phyloP scores from a whole-genome alignment of 108 stramenopile genomes.

The Skeletonema costatum region DNA sequence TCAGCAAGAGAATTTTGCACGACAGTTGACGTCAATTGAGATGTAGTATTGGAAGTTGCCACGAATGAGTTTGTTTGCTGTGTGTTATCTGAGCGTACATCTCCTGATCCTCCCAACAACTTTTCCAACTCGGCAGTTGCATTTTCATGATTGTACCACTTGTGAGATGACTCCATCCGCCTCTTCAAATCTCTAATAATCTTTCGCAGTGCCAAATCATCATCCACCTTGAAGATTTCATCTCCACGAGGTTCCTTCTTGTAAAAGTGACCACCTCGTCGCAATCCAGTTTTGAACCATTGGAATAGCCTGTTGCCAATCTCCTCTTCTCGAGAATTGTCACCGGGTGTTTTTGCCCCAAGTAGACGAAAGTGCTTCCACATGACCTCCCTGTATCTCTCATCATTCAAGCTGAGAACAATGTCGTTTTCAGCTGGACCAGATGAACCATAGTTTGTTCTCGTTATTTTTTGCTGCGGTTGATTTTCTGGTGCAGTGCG shows the following conservation, averaged over 20 bases:
- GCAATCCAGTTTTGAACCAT: slow-evolving; percentile 17
- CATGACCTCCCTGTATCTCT: slow-evolving; percentile 24
- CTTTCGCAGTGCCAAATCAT: slow-evolving; percentile 17
- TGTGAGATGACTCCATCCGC: slow-evolving; percentile 9
- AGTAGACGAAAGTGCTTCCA: slow-evolving; percentile 17
- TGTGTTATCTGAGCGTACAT: background rate
- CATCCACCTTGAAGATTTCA: slow-evolving; percentile 12
- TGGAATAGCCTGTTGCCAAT: slow-evolving; percentile 4
- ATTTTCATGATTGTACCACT: slow-evolving; percentile 7
- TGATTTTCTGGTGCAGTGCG: background rate
- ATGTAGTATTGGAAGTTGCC: background rate
- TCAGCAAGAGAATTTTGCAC: background rate
- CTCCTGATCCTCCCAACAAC: background rate
- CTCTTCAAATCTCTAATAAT: slow-evolving; percentile 19
- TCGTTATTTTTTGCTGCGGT: background rate
- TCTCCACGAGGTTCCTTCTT: slow-evolving; percentile 7
- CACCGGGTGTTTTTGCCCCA: slow-evolving; percentile 10
- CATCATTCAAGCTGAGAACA: slow-evolving; percentile 21
- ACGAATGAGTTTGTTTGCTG: background rate
- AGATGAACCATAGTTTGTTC: background rate
- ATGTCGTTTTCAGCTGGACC: slow-evolving; percentile 7
- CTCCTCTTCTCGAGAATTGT: slow-evolving; percentile 7
- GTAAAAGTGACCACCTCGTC: slow-evolving; percentile 22
- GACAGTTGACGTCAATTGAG: background rate
- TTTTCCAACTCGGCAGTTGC: background rate